Evolutionary conservation across 129 eudicot species (phyloP).

Genomic region (Helianthus annuus): DNA sequence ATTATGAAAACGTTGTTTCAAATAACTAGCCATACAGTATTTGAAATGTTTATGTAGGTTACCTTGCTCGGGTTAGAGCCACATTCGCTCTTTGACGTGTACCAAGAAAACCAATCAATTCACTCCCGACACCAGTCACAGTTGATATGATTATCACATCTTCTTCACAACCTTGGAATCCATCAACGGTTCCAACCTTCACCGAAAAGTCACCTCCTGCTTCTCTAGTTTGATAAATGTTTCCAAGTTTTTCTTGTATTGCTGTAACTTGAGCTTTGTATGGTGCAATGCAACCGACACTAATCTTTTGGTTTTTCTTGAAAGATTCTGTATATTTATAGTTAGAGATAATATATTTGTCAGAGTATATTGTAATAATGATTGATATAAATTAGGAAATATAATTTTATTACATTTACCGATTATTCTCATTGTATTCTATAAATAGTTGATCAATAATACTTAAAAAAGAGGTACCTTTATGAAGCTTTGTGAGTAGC

Average conservation of each 20-base stretch:
- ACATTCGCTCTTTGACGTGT: slow-evolving; percentile 64
- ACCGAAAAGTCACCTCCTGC: slow-evolving; percentile 42
- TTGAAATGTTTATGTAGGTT: not conserved
- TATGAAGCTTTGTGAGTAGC: slow-evolving; percentile 46
- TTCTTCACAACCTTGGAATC: slow-evolving; percentile 82
- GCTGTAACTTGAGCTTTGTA: slow-evolving; percentile 71
- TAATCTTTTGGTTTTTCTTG: slow-evolving; percentile 37
- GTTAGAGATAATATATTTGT: no score
- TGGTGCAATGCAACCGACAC: slow-evolving; percentile 74
- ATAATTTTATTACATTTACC: no score
- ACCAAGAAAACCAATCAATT: slow-evolving; percentile 60
- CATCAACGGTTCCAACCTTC: slow-evolving; percentile 55
- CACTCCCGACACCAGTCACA: slow-evolving; percentile 43
- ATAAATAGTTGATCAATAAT: no score
- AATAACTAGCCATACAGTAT: not conserved
- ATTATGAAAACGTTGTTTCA: not conserved
- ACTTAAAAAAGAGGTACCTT: slow-evolving; percentile 32
- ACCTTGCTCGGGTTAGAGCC: slow-evolving; percentile 90
- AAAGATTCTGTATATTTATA: slow-evolving; percentile 32
- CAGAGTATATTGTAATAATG: no score
- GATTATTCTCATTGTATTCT: no score
- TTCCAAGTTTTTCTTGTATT: slow-evolving; percentile 39
- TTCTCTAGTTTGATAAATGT: slow-evolving; percentile 25
- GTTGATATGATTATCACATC: slow-evolving; percentile 78
- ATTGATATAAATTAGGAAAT: no score